These are phyloP conservation scores for Vitis hybrid DNA, from an alignment of 177 flowering plant genomes.

Conservation along the genomic window DNA sequence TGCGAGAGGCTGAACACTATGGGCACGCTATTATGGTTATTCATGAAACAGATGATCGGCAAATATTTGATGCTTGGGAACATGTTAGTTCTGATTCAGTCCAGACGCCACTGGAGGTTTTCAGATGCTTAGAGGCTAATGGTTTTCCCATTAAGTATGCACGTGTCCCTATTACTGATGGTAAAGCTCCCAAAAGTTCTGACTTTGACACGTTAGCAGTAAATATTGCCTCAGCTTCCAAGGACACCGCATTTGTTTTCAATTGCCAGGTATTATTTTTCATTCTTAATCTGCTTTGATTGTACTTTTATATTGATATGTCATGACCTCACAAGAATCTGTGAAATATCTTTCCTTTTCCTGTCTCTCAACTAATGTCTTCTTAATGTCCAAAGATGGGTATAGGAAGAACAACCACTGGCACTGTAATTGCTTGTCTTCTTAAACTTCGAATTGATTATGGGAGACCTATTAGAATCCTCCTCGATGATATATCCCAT, in stretches of 20 bases:
- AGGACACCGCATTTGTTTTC: slow-evolving; percentile 86
- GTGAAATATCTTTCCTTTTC: slow-evolving; percentile 1
- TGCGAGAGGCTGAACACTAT: slow-evolving; percentile 78
- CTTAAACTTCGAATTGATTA: slow-evolving; percentile 76
- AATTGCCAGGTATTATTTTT: slow-evolving; percentile 76
- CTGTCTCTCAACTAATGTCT: not conserved
- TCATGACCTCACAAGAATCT: not conserved
- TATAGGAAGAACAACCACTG: slow-evolving; percentile 91
- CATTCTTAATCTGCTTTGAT: not conserved
- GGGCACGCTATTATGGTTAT: slow-evolving; percentile 92
- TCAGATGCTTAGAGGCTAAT: slow-evolving; percentile 62
- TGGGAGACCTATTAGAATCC: slow-evolving; percentile 73
- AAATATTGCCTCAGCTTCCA: slow-evolving; percentile 81
- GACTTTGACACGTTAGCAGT: slow-evolving; percentile 78
- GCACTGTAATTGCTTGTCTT: slow-evolving; percentile 96
- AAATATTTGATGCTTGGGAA: slow-evolving; percentile 95
- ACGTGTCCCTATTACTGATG: slow-evolving; percentile 96
- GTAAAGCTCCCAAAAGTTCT: slow-evolving; percentile 98
- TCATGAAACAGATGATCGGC: slow-evolving; percentile 84
- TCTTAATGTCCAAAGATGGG: slow-evolving; percentile 66
- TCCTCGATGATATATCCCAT: slow-evolving; percentile 31
- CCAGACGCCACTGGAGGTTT: slow-evolving; percentile 91
- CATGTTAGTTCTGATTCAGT: slow-evolving; percentile 61
- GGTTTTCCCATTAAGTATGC: slow-evolving; percentile 94
- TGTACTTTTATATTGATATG: slow-evolving; percentile 1